Conservation (phyloP, 768 basidiomycete genomes). For the Boletus subparvulus region DNA sequence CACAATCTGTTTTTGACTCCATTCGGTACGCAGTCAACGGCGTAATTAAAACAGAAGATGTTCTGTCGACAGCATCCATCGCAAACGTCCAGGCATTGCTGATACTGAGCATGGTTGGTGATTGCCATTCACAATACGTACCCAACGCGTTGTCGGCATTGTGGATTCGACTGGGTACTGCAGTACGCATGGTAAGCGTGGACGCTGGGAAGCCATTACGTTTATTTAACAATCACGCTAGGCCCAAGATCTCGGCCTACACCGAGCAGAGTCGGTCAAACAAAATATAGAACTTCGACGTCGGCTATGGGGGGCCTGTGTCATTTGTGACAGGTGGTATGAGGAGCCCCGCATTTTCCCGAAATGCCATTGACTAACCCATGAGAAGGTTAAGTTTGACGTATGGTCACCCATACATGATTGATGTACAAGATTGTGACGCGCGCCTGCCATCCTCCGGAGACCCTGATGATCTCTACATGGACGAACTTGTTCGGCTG, state of each 20-base stretch:
- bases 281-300: constrained; percentile 84
- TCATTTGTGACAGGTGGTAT: constrained; percentile 93
- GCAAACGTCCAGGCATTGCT: constrained; percentile 86
- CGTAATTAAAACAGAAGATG: constrained; percentile 86
- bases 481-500: constrained; percentile 89
- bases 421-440: constrained; percentile 96
- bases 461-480: constrained; percentile 72
- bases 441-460: constrained; percentile 89
- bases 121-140: constrained; percentile 88
- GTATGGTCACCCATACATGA: constrained; percentile 93
- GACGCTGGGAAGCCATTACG: constrained; percentile 1
- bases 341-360: constrained; percentile 17
- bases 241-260: constrained; percentile 97
- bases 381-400: constrained; percentile 73
- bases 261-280: constrained; percentile 85
- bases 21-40: constrained; percentile 85
- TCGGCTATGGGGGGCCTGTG: constrained; percentile 91
- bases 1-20: constrained; percentile 84
- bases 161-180: constrained; percentile 83
- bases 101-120: constrained; percentile 83
- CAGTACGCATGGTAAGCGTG: constrained; percentile 85
- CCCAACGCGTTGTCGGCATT: constrained; percentile 82
- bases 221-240: constrained; percentile 32
- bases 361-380: constrained; percentile 3
- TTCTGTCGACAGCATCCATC: constrained; percentile 82